Conservation (phyloP, 805 yeast species). For the Kazachstania taianensis region DNA sequence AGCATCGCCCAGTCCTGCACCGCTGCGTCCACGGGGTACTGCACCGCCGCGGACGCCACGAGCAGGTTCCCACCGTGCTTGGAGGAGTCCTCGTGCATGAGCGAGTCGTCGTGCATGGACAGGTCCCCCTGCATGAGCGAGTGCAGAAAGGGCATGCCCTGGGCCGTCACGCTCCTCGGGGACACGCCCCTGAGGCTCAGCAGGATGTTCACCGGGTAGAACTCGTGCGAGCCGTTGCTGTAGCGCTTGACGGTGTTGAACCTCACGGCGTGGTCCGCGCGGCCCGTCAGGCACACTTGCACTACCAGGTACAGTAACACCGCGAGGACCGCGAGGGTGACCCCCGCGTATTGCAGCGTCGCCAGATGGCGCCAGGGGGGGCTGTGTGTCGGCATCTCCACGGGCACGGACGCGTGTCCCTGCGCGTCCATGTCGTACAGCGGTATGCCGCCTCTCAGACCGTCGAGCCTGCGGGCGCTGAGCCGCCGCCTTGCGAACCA, state of each 20-base stretch:
- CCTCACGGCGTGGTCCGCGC: not conserved
- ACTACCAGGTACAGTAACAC: not conserved
- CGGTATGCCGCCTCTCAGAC: constrained; percentile 19
- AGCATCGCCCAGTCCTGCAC: constrained; percentile 89
- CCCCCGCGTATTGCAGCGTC: too few species aligned
- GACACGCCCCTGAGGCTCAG: constrained; percentile 85
- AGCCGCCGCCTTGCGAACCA: too few species aligned
- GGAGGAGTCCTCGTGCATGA: too few species aligned
- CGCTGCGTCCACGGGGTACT: constrained; percentile 79
- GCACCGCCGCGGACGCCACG: too few species aligned
- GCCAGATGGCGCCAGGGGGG: not conserved
- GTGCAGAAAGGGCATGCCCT: constrained; percentile 55
- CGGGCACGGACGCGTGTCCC: constrained; percentile 7
- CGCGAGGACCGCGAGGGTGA: not conserved
- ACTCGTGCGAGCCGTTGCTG: constrained; percentile 55
- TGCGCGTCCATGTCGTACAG: constrained; percentile 15
- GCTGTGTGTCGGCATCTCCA: not conserved
- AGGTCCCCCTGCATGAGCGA: not conserved
- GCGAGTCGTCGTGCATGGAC: too few species aligned
- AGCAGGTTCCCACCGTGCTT: too few species aligned
- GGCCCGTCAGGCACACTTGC: not conserved
- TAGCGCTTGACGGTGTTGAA: constrained; percentile 17
- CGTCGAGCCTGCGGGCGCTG: too few species aligned
- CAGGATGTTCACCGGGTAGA: constrained; percentile 70
- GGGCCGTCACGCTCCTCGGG: constrained; percentile 67